Base-by-base conservation (phyloP, 768 basidiomycete genomes). In the Botryobasidium botryosum region DNA sequence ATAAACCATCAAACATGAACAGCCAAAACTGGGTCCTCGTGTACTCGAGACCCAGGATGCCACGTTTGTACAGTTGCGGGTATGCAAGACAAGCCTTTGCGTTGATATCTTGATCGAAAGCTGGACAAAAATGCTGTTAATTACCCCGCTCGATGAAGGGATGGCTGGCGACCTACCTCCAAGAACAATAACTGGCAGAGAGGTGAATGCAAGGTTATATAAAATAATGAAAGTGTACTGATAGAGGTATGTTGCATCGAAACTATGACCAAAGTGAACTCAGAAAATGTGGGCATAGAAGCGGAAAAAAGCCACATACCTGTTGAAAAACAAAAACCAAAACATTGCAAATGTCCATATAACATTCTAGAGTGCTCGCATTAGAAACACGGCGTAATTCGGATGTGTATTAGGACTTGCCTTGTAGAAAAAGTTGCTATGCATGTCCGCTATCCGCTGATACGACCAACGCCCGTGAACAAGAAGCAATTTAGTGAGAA, bases 391-490 rank as follows among this genome's bases (percentile, higher is more conserved):
- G 24, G 44, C n/a, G n/a, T n/a, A n/a, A n/a, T n/a, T n/a, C n/a
- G n/a, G n/a, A 40, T 4, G 25, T 15, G 18, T 25, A 21, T 20
- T 23, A 31, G 37, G 49, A 55, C 67, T 40, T 32, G 85, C 84
- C 74, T 97, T 97, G 71, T 96, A 96, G 64, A 97, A 97, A 67
- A 96, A 97, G 62, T 90, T 94, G 55, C 78, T 79, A 52, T 91
- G 85, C 88, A 96, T 92, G 56, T 92, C 88, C 13, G 91, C 88
- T 35, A 96, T 68, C 35, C 92, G 84, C 54, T 86, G 82, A 62
- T 99, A 97, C 24, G 85, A 91, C 92, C 92, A 94, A 21, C 87
- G 77, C 4, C 92, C 92, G 57, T 99, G 92, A 6, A 94, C 87
- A 47, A 96, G 70, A 1, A 96, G 68, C 36, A 96, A 63, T 59